Percentiles rank a stretch among this genome's conserved stretches.
These are phyloP conservation scores for Alternaria panax DNA, from an alignment of 2,329 filamentous ascomycete genomes.

Conservation along the genomic window DNA sequence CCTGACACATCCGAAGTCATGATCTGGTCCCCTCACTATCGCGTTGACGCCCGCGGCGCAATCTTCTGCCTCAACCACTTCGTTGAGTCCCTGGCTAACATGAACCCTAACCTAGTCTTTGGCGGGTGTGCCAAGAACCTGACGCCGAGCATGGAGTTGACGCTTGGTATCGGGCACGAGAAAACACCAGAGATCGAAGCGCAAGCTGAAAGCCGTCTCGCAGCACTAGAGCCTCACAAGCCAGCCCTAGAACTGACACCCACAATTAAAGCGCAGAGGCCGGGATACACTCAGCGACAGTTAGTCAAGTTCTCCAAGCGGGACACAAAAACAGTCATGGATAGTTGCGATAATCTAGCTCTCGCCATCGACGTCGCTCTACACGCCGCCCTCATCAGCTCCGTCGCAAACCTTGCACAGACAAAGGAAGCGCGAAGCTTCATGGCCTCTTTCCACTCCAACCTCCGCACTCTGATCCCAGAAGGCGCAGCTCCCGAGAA, in stretches of 20 bases:
- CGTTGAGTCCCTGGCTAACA: constrained; percentile 28
- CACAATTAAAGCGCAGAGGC: constrained; percentile 17
- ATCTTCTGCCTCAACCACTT: constrained; percentile 35
- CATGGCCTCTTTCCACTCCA: constrained; percentile 36
- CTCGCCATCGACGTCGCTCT: constrained; percentile 21
- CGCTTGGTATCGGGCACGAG: constrained; percentile 24
- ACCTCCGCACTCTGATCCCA: constrained; percentile 30
- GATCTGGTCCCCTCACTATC: constrained; percentile 35
- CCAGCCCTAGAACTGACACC: constrained; percentile 30
- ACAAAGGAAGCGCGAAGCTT: constrained; percentile 25
- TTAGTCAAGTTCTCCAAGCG: constrained; percentile 7
- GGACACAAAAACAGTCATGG: constrained; percentile 23
- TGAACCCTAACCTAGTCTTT: constrained; percentile 26
- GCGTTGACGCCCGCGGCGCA: constrained; percentile 35
- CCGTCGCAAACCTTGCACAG: constrained; percentile 23
- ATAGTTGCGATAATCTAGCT: constrained; percentile 13
- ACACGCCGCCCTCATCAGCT: constrained; percentile 28
- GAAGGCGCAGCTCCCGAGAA: constrained; percentile 23
- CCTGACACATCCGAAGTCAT: constrained; percentile 31
- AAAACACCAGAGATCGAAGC: constrained; percentile 25
- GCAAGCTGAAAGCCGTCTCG: constrained; percentile 25
- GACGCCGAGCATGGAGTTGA: constrained; percentile 32
- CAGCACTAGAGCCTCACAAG: constrained; percentile 26
- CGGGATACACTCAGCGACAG: constrained; percentile 12
- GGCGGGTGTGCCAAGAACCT: constrained; percentile 35